phyloP scores from a whole-genome alignment of 345 rosid genomes.

The Toxicodendron radicans region DNA sequence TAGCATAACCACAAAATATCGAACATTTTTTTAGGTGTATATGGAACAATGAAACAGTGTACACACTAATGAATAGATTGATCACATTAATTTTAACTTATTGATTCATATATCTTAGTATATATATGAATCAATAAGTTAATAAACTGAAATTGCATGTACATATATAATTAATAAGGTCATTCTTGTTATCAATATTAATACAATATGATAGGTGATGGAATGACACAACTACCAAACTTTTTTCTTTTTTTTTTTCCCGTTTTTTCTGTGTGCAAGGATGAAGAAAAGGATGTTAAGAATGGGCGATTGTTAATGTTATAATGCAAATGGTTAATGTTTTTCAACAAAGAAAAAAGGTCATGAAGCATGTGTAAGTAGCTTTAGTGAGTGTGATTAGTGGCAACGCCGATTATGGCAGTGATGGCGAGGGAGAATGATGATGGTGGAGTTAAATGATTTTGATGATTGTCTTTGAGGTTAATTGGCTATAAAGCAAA shows the following conservation, averaged over 20 bases:
- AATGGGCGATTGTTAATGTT: background rate
- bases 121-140: too few relatives aligned
- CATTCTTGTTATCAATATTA: too few relatives aligned
- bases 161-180: too few relatives aligned
- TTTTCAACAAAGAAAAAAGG: background rate
- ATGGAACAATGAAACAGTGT: too few relatives aligned
- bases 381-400: background rate
- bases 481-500: background rate
- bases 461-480: background rate
- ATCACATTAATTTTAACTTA: too few relatives aligned
- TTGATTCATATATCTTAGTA: too few relatives aligned
- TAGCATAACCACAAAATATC: too few relatives aligned
- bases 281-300: background rate
- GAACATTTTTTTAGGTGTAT: too few relatives aligned
- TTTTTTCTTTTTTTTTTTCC: background rate
- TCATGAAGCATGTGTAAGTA: background rate
- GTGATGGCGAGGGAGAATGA: background rate
- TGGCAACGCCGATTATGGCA: slow-evolving; percentile 2
- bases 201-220: too few relatives aligned
- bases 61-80: too few relatives aligned
- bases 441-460: background rate
- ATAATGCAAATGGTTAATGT: background rate
- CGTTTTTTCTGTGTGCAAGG: background rate
- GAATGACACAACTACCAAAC: background rate
- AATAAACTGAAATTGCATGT: too few relatives aligned